Evolutionary conservation across 139 green algal genomes (phyloP).

Genomic region (Micractinium sp.): DNA sequence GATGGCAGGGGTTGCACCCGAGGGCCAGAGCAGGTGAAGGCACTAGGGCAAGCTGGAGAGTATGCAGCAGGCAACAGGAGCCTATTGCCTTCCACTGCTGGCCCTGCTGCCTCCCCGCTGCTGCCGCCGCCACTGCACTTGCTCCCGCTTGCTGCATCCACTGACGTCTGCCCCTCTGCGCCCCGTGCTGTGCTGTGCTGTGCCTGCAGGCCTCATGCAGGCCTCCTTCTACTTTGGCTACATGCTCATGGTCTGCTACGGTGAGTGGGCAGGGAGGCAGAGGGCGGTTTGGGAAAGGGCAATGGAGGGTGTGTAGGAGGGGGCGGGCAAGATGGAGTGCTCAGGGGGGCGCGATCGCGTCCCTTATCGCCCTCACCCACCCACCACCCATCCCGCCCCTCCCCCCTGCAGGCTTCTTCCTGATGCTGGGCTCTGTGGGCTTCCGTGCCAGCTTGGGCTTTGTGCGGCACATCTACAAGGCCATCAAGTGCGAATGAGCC

Average conservation of each 20-base stretch:
- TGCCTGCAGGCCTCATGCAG: constrained; percentile 63
- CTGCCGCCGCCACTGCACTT: too few relatives aligned
- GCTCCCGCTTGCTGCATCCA: not conserved
- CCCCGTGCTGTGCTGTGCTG: too few relatives aligned
- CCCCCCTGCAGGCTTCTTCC: constrained; percentile 15
- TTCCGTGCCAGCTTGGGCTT: constrained; percentile 85
- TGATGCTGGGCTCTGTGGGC: constrained; percentile 86
- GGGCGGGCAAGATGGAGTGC: not conserved
- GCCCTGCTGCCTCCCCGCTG: too few relatives aligned
- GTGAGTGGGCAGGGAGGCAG: not conserved
- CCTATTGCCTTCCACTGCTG: too few relatives aligned
- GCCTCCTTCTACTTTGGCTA: constrained; percentile 91
- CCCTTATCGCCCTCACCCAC: not conserved
- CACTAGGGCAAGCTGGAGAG: too few relatives aligned
- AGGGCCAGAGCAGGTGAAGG: too few relatives aligned
- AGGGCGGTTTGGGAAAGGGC: not conserved
- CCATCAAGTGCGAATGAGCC: constrained; percentile 73
- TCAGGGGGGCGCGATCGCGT: not conserved
- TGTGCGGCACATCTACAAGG: constrained; percentile 82
- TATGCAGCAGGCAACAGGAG: too few relatives aligned
- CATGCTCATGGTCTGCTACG: constrained; percentile 79
- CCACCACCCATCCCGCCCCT: not conserved
- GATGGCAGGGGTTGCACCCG: not conserved
- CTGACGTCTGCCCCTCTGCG: not conserved
- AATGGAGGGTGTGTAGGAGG: not conserved